phyloP scores from a whole-genome alignment of 2,329 filamentous ascomycete genomes.

The Xylaria sp. region DNA sequence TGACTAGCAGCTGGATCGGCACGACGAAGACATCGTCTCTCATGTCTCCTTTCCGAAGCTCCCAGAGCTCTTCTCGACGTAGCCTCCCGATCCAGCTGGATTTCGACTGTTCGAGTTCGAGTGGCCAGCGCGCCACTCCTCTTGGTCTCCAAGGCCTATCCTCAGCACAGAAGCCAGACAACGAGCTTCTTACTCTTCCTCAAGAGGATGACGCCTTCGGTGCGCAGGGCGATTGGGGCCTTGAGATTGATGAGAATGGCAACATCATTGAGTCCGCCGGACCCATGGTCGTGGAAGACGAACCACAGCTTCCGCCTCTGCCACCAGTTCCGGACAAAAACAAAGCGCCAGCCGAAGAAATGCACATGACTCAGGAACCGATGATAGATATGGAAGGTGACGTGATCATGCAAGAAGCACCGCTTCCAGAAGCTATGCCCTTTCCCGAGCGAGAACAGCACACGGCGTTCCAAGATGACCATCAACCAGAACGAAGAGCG shows the following conservation, averaged over 20 bases:
- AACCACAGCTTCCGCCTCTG: conserved; percentile 42
- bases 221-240: conserved; percentile 37
- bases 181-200: conserved; percentile 28
- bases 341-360: conserved; percentile 11
- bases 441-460: conserved; percentile 30
- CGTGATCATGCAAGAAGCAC: conserved; percentile 36
- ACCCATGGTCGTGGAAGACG: conserved; percentile 34
- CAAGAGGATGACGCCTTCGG: conserved; percentile 32
- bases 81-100: conserved; percentile 25
- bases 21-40: conserved; percentile 31
- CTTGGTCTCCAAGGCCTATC: conserved; percentile 28
- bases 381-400: conserved; percentile 31
- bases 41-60: conserved; percentile 25
- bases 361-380: conserved; percentile 18
- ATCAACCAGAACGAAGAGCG: conserved; percentile 10
- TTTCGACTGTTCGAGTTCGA: conserved; percentile 24
- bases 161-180: conserved; percentile 29
- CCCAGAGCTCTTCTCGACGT: conserved; percentile 15
- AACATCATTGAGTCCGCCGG: conserved; percentile 38
- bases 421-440: conserved; percentile 36
- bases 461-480: conserved; percentile 16
- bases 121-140: conserved; percentile 20
- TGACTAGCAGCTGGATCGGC: conserved; percentile 31
- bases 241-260: conserved; percentile 49
- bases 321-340: conserved; percentile 23